phyloP scores from a whole-genome alignment of 176 grass and related monocot genomes.

The Oryza nivara region DNA sequence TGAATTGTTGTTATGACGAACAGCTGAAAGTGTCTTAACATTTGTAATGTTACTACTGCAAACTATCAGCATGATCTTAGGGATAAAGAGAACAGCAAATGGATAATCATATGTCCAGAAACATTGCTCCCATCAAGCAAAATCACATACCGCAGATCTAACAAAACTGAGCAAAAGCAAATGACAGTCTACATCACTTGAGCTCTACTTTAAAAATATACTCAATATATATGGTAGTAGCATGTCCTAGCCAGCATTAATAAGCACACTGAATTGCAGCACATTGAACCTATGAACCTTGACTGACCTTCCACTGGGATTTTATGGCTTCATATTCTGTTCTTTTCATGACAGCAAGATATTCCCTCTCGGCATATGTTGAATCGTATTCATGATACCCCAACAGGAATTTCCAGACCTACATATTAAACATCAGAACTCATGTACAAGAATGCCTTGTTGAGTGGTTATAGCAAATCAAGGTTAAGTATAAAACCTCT shows the following conservation, averaged over 20 bases:
- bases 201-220: neutral
- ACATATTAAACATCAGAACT: constrained; percentile 41
- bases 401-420: constrained; percentile 99
- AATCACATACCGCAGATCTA: neutral
- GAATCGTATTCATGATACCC: constrained; percentile 95
- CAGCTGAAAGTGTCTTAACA: constrained; percentile 28
- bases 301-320: constrained; percentile 91
- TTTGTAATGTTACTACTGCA: neutral
- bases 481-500: constrained; percentile 60
- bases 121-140: constrained; percentile 10
- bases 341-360: constrained; percentile 67
- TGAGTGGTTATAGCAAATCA: constrained; percentile 31
- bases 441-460: constrained; percentile 26
- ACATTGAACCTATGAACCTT: constrained; percentile 23
- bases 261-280: neutral
- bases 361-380: constrained; percentile 95
- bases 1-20: constrained; percentile 10
- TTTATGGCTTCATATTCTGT: constrained; percentile 92
- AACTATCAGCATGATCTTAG: neutral
- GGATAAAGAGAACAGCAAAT: neutral
- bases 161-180: constrained; percentile 18
- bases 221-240: neutral
- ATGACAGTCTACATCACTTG: neutral
- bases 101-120: neutral
- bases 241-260: neutral